Conservation (phyloP, 768 basidiomycete species). For the Jaapia argillacea region DNA sequence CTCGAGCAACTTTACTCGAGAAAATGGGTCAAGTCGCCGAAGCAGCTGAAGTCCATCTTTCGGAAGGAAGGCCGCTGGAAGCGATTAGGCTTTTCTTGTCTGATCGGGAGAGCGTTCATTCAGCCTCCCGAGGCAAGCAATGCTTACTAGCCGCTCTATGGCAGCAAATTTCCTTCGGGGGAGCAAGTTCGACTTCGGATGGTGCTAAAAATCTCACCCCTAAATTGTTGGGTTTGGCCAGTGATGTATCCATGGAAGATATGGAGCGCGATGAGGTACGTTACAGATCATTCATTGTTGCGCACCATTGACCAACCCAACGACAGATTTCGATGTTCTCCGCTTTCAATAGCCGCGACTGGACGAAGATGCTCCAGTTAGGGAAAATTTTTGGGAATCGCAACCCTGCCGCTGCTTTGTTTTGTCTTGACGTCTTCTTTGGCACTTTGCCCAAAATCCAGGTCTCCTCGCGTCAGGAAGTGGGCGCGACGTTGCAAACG, state of each 20-base stretch:
- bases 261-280: no score
- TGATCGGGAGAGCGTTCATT: neutral
- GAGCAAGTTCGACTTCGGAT: neutral
- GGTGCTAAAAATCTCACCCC: neutral
- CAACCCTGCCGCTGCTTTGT: slow-evolving; percentile 22
- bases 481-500: slow-evolving; percentile 19
- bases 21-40: slow-evolving; percentile 31
- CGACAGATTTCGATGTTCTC: slow-evolving; percentile 24
- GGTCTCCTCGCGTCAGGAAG: slow-evolving; percentile 13
- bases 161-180: slow-evolving; percentile 33
- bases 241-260: no score
- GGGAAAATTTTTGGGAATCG: slow-evolving; percentile 19
- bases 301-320: no score
- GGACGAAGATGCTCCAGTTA: slow-evolving; percentile 20
- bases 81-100: neutral
- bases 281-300: no score
- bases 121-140: slow-evolving; percentile 4
- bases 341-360: slow-evolving; percentile 18
- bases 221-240: neutral
- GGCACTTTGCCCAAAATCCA: slow-evolving; percentile 15
- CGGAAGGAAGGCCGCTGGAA: slow-evolving; percentile 28
- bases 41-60: slow-evolving; percentile 41
- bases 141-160: slow-evolving; percentile 23
- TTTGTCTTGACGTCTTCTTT: slow-evolving; percentile 36
- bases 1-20: slow-evolving; percentile 34